Evolutionary conservation across 768 basidiomycete species (phyloP), one percentile per base, ranked within the genome.

Genomic region (Termitomyces bulborhizus): DNA sequence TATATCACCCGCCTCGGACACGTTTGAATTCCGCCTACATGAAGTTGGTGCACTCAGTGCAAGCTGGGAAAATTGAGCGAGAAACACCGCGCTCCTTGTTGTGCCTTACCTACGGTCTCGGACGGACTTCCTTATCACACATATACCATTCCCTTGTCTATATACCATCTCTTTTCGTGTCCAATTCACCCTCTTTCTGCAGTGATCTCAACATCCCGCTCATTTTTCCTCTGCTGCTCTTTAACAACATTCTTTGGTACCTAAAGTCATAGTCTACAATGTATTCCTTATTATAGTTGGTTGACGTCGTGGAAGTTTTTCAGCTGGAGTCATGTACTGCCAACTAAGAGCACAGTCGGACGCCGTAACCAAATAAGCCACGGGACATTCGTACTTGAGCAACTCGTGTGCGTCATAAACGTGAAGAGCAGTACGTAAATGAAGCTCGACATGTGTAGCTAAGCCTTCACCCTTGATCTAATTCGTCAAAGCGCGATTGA

Each of bases 11-110:
- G 54, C 56, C 13, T 54, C 50, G 2, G 59, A 54, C 46, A 52
- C 45, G 9, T 46, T 55, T 21, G 56, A 57, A 18, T 52, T 57
- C 26, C 59, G 56, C 16, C n/a, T 60, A 34, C 48, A 49, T 4
- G 56, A 60, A 18, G 51, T 60, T 9, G 59, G 59, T n/a, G 41
- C 56, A 24, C 53, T 60, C 12, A 60, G 49, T 46, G 53, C 46
- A 9, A 60, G 56, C 21, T 61, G 60, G 60, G 57, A 52, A n/a
- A 54, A 58, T n/a, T 61, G 51, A 61, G 16, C 4, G 27, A 36
- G n/a, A 27, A 44, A 36, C 45, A 36, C 12, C 16, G 13, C 31
- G 11, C 4, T 2, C 44, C 16, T 45, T 31, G 5, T 46, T 27
- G 47, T 41, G 26, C 34, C 39, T 43, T 44, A 11, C 15, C 34